Evolutionary conservation across 805 yeast genomes (phyloP).

Genomic region (Yarrowia osloensis): DNA sequence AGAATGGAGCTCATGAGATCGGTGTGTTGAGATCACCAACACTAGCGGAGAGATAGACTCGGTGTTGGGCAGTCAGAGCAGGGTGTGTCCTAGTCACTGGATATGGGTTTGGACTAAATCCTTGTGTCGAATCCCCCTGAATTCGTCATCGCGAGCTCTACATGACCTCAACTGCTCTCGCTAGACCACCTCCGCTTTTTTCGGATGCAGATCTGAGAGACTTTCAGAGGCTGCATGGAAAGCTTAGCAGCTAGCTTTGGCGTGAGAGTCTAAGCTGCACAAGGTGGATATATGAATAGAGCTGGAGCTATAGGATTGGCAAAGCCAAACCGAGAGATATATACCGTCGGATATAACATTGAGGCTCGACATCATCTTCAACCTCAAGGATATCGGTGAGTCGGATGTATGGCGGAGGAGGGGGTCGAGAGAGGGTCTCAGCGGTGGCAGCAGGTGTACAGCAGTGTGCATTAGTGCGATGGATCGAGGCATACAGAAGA

Average conservation of each 20-base stretch:
- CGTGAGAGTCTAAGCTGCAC: not conserved
- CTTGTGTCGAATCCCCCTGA: no score
- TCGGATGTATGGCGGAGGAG: not conserved
- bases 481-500: no score
- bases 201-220: slow-evolving; percentile 27
- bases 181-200: slow-evolving; percentile 13
- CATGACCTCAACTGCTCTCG: no score
- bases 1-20: not conserved
- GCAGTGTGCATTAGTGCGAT: not conserved
- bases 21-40: no score
- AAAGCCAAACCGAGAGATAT: slow-evolving; percentile 15
- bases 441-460: not conserved
- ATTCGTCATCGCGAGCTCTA: no score
- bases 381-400: slow-evolving; percentile 20
- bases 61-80: no score
- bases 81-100: no score
- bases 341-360: slow-evolving; percentile 13
- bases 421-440: not conserved
- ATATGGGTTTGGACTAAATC: no score
- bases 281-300: not conserved
- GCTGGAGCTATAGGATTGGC: not conserved
- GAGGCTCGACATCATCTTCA: not conserved
- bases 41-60: no score
- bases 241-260: slow-evolving; percentile 17
- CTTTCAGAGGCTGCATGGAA: slow-evolving; percentile 12